A percentile compares a stretch with the other conserved stretches of the same genome.
These are phyloP conservation scores for Penicillium sp. DNA, from an alignment of 2,329 filamentous ascomycete genomes.

Conservation along the genomic window DNA sequence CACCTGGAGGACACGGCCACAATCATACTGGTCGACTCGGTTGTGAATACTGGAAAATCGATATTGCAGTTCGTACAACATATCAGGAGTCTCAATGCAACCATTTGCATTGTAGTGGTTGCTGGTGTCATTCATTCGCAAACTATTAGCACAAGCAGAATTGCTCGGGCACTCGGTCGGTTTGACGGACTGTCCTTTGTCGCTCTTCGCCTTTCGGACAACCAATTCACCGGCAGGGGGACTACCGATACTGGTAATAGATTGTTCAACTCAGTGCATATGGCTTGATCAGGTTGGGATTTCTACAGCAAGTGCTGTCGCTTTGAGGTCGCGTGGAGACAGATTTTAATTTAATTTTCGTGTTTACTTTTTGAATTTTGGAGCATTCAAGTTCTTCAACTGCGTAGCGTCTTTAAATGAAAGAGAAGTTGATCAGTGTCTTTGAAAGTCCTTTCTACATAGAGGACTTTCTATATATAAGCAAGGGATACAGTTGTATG, in stretches of 20 bases:
- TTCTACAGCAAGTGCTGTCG: neutral
- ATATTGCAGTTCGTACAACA: conserved; percentile 49
- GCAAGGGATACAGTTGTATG: too few species aligned
- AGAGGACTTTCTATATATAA: too few species aligned
- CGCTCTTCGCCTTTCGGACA: conserved; percentile 55
- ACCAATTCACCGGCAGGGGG: conserved; percentile 54
- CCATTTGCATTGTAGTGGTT: conserved; percentile 53
- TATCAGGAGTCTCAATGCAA: conserved; percentile 42
- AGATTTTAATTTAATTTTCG: neutral
- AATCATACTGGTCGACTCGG: conserved; percentile 58
- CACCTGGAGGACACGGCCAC: conserved; percentile 43
- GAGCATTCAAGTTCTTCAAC: neutral
- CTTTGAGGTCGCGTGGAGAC: neutral
- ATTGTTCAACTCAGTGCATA: neutral
- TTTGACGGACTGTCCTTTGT: conserved; percentile 43
- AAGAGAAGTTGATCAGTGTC: neutral
- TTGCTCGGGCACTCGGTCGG: conserved; percentile 18
- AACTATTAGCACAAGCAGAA: conserved; percentile 22
- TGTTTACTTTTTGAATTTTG: neutral
- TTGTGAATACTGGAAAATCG: conserved; percentile 57
- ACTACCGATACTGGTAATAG: conserved; percentile 53
- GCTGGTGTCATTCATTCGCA: conserved; percentile 54
- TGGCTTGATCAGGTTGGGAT: neutral
- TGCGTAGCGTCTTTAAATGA: neutral
- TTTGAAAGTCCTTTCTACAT: too few species aligned